phyloP scores from a whole-genome alignment of 495 filamentous ascomycete genomes.

The Neurospora terricola region DNA sequence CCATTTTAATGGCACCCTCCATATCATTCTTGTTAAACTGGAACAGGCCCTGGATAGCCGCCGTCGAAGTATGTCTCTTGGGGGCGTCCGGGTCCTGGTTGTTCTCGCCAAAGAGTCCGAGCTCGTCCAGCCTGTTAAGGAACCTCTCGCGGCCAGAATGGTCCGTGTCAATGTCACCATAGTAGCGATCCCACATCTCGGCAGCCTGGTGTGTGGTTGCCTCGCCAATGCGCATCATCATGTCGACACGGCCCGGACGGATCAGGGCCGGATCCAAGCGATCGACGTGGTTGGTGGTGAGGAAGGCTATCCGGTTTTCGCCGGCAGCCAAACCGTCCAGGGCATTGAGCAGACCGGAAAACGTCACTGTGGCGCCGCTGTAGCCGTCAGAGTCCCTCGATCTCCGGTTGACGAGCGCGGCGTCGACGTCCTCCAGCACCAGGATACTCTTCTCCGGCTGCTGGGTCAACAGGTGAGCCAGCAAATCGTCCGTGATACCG shows the following conservation, averaged over 20 bases:
- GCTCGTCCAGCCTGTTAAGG: constrained; percentile 35
- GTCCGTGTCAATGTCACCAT: constrained; percentile 64
- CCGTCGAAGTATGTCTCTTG: constrained; percentile 60
- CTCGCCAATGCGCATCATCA: constrained; percentile 83
- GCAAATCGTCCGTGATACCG: constrained; percentile 84
- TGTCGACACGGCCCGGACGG: constrained; percentile 84
- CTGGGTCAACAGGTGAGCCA: constrained; percentile 81
- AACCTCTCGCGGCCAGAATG: constrained; percentile 47
- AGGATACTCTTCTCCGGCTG: constrained; percentile 78
- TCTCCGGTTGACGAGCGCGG: constrained; percentile 75
- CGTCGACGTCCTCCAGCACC: constrained; percentile 89
- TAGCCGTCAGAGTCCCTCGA: constrained; percentile 79
- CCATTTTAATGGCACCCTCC: constrained; percentile 76
- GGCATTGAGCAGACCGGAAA: constrained; percentile 88
- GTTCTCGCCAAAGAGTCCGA: constrained; percentile 37
- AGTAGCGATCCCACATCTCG: constrained; percentile 91
- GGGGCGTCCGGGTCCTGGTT: constrained; percentile 29
- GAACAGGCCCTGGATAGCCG: constrained; percentile 86
- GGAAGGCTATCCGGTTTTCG: constrained; percentile 84
- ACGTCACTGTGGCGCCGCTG: constrained; percentile 81
- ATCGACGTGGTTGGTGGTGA: constrained; percentile 92
- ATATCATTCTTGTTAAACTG: constrained; percentile 87
- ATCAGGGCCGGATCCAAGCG: constrained; percentile 82
- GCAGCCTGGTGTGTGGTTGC: constrained; percentile 75
- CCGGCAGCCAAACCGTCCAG: constrained; percentile 92